Percentiles rank a stretch among this genome's conserved stretches.
Conservation (phyloP, 2,329 filamentous ascomycete genomes). For the Diaporthe citriasiana region DNA sequence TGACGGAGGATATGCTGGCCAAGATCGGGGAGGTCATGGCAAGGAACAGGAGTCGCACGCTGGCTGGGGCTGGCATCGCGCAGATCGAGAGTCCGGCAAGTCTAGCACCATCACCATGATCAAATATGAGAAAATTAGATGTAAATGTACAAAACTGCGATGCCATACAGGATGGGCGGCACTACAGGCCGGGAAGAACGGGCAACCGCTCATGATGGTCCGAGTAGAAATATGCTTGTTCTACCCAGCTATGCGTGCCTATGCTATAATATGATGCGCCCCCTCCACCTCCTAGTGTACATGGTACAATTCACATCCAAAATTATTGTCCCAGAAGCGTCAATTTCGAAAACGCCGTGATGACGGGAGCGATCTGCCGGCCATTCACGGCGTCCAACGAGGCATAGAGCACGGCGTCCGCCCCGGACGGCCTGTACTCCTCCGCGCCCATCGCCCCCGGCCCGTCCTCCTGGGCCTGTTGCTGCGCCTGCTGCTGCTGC, state of each 20-base stretch:
- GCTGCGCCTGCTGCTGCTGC: constrained; percentile 43
- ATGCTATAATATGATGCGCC: constrained; percentile 4
- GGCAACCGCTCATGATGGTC: neutral
- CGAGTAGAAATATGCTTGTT: constrained; percentile 1
- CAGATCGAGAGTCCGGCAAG: constrained; percentile 1
- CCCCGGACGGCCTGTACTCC: constrained; percentile 58
- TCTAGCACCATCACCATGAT: constrained; percentile 31
- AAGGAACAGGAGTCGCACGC: constrained; percentile 61
- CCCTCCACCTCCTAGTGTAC: neutral
- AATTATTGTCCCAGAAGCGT: constrained; percentile 62
- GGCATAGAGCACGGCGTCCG: constrained; percentile 66
- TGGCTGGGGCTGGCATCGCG: constrained; percentile 48
- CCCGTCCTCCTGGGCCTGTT: constrained; percentile 44
- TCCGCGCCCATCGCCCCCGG: constrained; percentile 43
- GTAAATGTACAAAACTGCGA: constrained; percentile 5
- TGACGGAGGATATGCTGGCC: constrained; percentile 71
- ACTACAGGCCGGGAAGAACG: neutral
- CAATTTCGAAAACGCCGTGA: constrained; percentile 64
- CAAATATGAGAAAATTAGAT: neutral
- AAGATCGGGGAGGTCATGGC: constrained; percentile 74
- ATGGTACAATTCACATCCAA: neutral
- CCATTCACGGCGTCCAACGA: constrained; percentile 62
- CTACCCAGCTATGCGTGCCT: neutral
- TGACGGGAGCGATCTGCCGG: constrained; percentile 62
- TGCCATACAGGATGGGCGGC: neutral